These are phyloP conservation scores for Protomyces gravidus DNA, from an alignment of 1,139 yeast species.

Conservation along the genomic window DNA sequence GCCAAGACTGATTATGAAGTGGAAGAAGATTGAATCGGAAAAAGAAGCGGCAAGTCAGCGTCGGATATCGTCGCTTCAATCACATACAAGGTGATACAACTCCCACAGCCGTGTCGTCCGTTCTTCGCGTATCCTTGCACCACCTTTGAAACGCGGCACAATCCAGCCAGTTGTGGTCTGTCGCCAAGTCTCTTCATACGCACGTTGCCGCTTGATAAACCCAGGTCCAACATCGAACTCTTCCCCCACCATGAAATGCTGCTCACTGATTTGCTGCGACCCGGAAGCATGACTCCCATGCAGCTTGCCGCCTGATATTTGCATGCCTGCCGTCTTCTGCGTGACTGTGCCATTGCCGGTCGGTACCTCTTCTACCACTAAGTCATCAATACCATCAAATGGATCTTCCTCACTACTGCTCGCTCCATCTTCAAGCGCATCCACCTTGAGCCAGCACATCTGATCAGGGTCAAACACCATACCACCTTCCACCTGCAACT, in stretches of 20 bases:
- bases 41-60: too few species aligned
- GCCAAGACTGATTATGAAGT: too few species aligned
- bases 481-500: constrained; percentile 46
- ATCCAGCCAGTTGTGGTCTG: constrained; percentile 56
- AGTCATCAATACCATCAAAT: constrained; percentile 52
- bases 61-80: too few species aligned
- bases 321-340: neutral
- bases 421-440: constrained; percentile 30
- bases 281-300: neutral
- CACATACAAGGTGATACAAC: neutral
- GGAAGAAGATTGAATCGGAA: too few species aligned
- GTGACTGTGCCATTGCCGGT: constrained; percentile 1
- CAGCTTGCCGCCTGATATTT: neutral
- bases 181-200: constrained; percentile 52
- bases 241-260: constrained; percentile 39
- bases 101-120: neutral
- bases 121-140: neutral
- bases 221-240: constrained; percentile 48
- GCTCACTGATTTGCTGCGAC: neutral
- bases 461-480: constrained; percentile 62
- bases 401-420: constrained; percentile 48
- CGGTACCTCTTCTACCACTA: constrained; percentile 35
- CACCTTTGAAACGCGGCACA: neutral
- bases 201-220: constrained; percentile 46
- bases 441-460: constrained; percentile 52